Percentiles rank a stretch among this genome's conserved stretches.
Conservation (phyloP, 805 yeast genomes). For the Huiozyma naganishii region DNA sequence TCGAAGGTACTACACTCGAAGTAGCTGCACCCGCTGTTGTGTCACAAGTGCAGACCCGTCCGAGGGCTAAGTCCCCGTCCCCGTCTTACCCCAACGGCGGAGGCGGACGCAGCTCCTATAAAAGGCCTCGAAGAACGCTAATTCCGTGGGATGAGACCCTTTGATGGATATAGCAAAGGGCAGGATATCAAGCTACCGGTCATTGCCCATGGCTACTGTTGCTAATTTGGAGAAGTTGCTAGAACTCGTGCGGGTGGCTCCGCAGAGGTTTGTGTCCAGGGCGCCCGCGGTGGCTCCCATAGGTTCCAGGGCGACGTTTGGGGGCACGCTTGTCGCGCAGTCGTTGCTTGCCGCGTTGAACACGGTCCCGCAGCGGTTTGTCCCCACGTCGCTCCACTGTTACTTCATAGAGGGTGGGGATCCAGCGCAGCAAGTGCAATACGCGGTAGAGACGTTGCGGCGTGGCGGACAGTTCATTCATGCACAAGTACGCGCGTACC, state of each 20-base stretch:
- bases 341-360: constrained; percentile 49
- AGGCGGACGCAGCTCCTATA: not conserved
- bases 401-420: constrained; percentile 50
- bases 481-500: constrained; percentile 45
- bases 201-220: not conserved
- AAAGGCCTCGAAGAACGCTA: constrained; percentile 11
- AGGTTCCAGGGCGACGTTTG: constrained; percentile 58
- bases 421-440: constrained; percentile 35
- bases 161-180: too few species aligned
- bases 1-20: too few species aligned
- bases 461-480: constrained; percentile 44
- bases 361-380: constrained; percentile 36
- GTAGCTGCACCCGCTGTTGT: too few species aligned
- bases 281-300: constrained; percentile 30
- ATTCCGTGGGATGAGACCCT: constrained; percentile 25
- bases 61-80: too few species aligned
- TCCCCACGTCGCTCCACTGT: constrained; percentile 53
- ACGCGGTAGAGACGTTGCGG: constrained; percentile 41
- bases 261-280: constrained; percentile 15
- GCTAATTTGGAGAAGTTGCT: constrained; percentile 14
- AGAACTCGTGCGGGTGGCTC: constrained; percentile 11
- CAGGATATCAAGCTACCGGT: not conserved
- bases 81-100: not conserved
- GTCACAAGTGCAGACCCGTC: too few species aligned
- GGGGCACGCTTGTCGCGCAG: constrained; percentile 61